A percentile compares a stretch with the other conserved stretches of the same genome.
These are phyloP conservation scores for Orbilia ellipsospora DNA, from an alignment of 2,329 filamentous ascomycete genomes.

Conservation along the genomic window DNA sequence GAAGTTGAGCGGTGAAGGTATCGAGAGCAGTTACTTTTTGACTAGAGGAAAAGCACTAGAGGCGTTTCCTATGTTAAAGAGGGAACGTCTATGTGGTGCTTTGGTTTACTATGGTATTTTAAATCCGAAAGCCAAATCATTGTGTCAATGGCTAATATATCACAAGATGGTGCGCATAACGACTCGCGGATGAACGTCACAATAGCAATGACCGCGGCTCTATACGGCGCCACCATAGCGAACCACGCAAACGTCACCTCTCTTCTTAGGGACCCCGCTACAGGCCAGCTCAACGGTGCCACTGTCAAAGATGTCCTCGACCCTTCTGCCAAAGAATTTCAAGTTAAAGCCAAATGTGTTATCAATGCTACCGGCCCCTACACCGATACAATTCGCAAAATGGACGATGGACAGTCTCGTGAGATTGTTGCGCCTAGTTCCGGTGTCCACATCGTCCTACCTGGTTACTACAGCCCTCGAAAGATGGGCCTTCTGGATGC, in stretches of 20 bases:
- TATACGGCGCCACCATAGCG: constrained; percentile 83
- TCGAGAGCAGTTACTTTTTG: constrained; percentile 88
- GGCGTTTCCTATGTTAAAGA: constrained; percentile 88
- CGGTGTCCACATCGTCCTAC: constrained; percentile 86
- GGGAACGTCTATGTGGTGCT: constrained; percentile 79
- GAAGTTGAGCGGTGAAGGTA: constrained; percentile 76
- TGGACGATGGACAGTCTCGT: constrained; percentile 77
- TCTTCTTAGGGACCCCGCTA: constrained; percentile 76
- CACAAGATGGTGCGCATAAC: constrained; percentile 82
- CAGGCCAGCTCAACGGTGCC: constrained; percentile 78
- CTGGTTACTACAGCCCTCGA: constrained; percentile 84
- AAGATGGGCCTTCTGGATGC: constrained; percentile 91
- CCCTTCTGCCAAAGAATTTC: constrained; percentile 67
- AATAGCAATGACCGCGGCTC: constrained; percentile 85
- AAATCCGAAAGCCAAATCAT: background rate
- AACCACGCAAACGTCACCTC: constrained; percentile 85
- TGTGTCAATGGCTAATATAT: constrained; percentile 57
- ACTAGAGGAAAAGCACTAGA: constrained; percentile 87
- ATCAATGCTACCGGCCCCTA: constrained; percentile 92
- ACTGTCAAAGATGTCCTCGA: constrained; percentile 76
- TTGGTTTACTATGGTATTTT: constrained; percentile 80
- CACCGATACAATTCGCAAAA: constrained; percentile 83
- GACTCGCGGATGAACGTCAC: constrained; percentile 94
- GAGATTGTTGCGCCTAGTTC: constrained; percentile 88
- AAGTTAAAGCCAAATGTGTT: constrained; percentile 72